Percentiles rank a stretch among this genome's conserved stretches.
Evolutionary conservation across 768 basidiomycete genomes (phyloP).

Genomic region (Boletus vinaceobasis): DNA sequence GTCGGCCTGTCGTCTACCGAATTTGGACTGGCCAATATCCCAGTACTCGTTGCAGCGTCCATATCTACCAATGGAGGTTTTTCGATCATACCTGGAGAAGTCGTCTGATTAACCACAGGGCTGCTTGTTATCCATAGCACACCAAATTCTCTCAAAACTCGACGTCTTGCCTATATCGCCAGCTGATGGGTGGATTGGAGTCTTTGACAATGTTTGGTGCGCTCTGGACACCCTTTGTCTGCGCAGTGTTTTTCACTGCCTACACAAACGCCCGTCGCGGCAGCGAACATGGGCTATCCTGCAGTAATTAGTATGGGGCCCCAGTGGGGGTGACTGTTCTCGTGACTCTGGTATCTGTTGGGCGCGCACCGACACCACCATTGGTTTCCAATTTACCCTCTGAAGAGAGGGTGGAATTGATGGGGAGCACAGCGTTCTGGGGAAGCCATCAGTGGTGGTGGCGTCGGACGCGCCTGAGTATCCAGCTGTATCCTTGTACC

Average conservation of each 20-base stretch:
- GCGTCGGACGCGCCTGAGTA: not conserved
- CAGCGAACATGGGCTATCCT: slow-evolving; percentile 53
- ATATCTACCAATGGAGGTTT: slow-evolving; percentile 30
- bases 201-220: slow-evolving; percentile 43
- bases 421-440: not conserved
- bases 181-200: slow-evolving; percentile 42
- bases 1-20: slow-evolving; percentile 34
- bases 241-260: slow-evolving; percentile 51
- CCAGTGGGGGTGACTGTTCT: slow-evolving; percentile 20
- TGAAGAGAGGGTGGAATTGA: not conserved
- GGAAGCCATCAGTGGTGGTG: not conserved
- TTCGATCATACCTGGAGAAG: slow-evolving; percentile 37
- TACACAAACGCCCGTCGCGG: slow-evolving; percentile 45
- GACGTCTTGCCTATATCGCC: slow-evolving; percentile 32
- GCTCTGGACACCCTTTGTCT: slow-evolving; percentile 44
- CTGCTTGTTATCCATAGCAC: slow-evolving; percentile 40
- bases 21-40: slow-evolving; percentile 36
- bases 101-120: slow-evolving; percentile 40
- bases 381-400: slow-evolving; percentile 47
- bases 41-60: slow-evolving; percentile 29
- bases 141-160: slow-evolving; percentile 44
- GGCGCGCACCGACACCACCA: slow-evolving; percentile 53
- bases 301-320: slow-evolving; percentile 33
- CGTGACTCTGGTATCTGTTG: slow-evolving; percentile 50
- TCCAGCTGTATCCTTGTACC: too few relatives aligned